Evolutionary conservation across 2,329 filamentous ascomycete genomes (phyloP), one percentile per base, ranked within the genome.

Genomic region (Kalaharituber pfeilii): DNA sequence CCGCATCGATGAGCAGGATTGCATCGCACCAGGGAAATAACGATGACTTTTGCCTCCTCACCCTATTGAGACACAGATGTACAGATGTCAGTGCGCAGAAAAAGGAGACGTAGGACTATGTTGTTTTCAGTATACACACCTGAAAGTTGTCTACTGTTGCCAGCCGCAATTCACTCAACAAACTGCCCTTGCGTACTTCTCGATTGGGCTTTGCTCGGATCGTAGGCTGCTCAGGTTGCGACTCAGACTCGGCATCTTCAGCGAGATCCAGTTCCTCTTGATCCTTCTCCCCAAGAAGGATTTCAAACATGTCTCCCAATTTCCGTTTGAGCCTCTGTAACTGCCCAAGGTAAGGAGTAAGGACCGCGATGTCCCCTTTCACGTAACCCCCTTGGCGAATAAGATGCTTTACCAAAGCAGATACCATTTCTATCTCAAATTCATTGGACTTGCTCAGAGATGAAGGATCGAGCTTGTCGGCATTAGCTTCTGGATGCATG

Each of bases 21-120:
- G 67, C 81, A 84, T 39, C 84, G 75, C 0, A 86, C 81, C 0
- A 88, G 69, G 0, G 80, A 84, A 0, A 87, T 69, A 2, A 88
- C 70, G 0, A 88, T 71, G 7, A 88, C 69, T 51, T 84, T 80
- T 1, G 78, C 79, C 62, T 88, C 82, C 63, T 88, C 82, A 0
- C 83, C 84, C 61, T 88, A 82, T 50, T 53, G 85, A 87, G 59
- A 86, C 49, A 26, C 52, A 36, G 33, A 36, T n/a, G n/a, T n/a
- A n/a, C 50, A 28, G 9, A 42, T 50, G 18, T 27, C 28, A 51
- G 5, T n/a, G 9, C 9, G 29, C 24, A 44, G 27, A n/a, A n/a
- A 9, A 52, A 26, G 20, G 67, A 63, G 5, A 64, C 63, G 4
- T 9, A 45, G 9, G 9, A 45, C 11, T 15, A 45, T 2, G 11